Percentiles rank a stretch among this genome's conserved stretches.
phyloP scores from a whole-genome alignment of 257 asterid species.

The Solanum etuberosum region DNA sequence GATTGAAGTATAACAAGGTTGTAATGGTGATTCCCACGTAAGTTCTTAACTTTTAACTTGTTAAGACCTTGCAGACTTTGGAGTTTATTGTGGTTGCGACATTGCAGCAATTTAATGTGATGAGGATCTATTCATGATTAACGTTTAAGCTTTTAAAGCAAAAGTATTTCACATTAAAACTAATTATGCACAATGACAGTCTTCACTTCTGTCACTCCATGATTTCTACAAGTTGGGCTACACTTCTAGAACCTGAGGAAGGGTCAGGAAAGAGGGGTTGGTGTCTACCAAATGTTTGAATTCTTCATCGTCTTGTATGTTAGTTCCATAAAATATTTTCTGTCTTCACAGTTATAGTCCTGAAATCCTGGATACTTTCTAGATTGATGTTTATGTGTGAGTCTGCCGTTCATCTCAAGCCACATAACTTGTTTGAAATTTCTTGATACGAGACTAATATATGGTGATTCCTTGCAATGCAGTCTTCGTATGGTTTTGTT shows the following conservation, averaged over 20 bases:
- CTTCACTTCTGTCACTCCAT: not conserved
- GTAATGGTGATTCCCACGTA: not conserved
- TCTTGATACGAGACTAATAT: not conserved
- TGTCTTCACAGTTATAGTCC: not conserved
- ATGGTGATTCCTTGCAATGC: slow-evolving; percentile 11
- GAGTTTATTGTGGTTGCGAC: not conserved
- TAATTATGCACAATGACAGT: not conserved
- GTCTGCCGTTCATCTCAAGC: not conserved
- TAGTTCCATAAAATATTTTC: not conserved
- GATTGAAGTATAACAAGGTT: not conserved
- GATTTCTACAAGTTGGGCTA: not conserved
- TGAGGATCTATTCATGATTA: not conserved
- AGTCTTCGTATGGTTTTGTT: slow-evolving; percentile 90
- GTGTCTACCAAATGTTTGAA: not conserved
- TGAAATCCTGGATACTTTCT: not conserved
- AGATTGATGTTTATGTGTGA: not conserved
- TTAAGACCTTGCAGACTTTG: not conserved
- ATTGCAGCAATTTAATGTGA: not conserved
- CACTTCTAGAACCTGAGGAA: not conserved
- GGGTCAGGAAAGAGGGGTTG: not conserved
- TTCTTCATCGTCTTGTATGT: not conserved
- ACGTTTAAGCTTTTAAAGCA: not conserved
- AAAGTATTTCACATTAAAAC: not conserved
- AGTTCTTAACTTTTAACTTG: not conserved
- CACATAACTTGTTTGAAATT: not conserved